These are phyloP conservation scores for Tephrocybe sp. DNA, from an alignment of 768 basidiomycete species.

Conservation along the genomic window DNA sequence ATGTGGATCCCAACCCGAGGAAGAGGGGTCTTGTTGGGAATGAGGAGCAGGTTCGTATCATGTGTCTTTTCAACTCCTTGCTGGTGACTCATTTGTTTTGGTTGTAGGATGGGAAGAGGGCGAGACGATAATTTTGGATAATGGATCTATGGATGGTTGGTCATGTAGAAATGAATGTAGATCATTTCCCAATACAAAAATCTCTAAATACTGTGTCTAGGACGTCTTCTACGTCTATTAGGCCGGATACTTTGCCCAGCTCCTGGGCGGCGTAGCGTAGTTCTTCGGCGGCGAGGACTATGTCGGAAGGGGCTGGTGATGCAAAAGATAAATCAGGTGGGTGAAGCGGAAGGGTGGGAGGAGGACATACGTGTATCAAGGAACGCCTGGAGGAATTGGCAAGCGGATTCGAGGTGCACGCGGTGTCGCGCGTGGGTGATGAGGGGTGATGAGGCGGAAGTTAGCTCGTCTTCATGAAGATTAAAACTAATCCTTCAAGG, in stretches of 20 bases:
- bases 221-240: slow-evolving; percentile 81
- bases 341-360: not conserved
- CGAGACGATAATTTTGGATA: slow-evolving; percentile 16
- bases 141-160: not conserved
- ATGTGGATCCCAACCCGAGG: slow-evolving; percentile 23
- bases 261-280: slow-evolving; percentile 83
- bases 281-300: slow-evolving; percentile 86
- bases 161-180: not conserved
- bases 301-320: slow-evolving; percentile 55
- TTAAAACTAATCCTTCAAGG: slow-evolving; percentile 23
- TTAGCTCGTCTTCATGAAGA: slow-evolving; percentile 19
- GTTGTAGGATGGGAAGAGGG: slow-evolving; percentile 19
- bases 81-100: not conserved
- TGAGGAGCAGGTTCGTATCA: slow-evolving; percentile 20
- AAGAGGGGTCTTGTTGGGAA: slow-evolving; percentile 24
- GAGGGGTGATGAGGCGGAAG: slow-evolving; percentile 51
- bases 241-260: slow-evolving; percentile 82
- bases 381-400: slow-evolving; percentile 63
- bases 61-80: too few species aligned
- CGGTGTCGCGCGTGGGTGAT: slow-evolving; percentile 83
- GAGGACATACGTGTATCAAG: slow-evolving; percentile 30
- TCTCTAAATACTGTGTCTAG: slow-evolving; percentile 80
- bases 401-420: slow-evolving; percentile 67
- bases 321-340: not conserved
- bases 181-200: slow-evolving; percentile 84